Evolutionary conservation across 306 rosid genomes (phyloP), one percentile per base, ranked within the genome.

Genomic region (Glycyrrhiza uralensis): DNA sequence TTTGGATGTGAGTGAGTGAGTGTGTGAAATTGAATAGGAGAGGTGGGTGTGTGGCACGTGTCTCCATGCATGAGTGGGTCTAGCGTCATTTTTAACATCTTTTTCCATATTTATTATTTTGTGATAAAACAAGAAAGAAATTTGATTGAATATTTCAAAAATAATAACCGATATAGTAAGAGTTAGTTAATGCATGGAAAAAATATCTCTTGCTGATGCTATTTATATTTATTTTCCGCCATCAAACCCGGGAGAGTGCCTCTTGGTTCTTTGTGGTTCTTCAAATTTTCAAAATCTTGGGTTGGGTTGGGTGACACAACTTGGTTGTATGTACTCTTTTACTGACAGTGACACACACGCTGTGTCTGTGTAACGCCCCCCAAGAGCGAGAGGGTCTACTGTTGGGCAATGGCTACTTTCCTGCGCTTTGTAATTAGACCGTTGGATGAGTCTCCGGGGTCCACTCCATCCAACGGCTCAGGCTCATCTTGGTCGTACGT

Each of bases 281-380:
- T 61, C 38, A 24, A 58, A 58, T 0, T 63, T 74, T 57, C 18
- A 22, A 47, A 52, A 13, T 79, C 76, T 83, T 65, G 84, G 85
- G 71, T 26, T 66, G 24, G n/a, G n/a, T n/a, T n/a, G n/a, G n/a
- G n/a, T n/a, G n/a, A n/a, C 79, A 18, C 68, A 50, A 42, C 55
- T 8, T 47, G 46, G 23, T 58, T 33, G 62, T 41, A 39, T 33
- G 62, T 41, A 39, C 52, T 29, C 24, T 66, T 38, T 58, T 50
- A 33, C 79, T 71, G 77, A 59, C n/a, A n/a, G n/a, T n/a, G n/a
- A n/a, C n/a, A n/a, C n/a, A n/a, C 68, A 70, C 38, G 1, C 39
- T 69, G 64, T 35, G 41, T 8, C 7, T 0, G n/a, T 46, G 29
- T 14, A 56, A 38, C 14, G 52, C 49, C 38, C 33, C 52, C 9